These are phyloP conservation scores for Cystobasidium ongulense DNA, from an alignment of 768 basidiomycete genomes.

Conservation along the genomic window DNA sequence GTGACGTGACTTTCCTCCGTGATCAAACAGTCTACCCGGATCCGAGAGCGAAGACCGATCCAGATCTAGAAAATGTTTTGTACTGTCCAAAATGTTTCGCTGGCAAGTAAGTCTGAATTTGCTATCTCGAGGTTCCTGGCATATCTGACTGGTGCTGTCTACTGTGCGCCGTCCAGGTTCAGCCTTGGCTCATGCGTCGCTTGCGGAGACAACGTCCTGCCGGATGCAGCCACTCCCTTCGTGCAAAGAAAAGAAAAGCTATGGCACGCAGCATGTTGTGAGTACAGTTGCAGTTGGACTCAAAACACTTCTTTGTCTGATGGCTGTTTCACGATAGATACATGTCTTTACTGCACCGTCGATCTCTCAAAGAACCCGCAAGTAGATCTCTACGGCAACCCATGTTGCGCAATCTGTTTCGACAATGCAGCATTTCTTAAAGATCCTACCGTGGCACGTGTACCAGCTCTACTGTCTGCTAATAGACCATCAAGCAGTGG, in stretches of 20 bases:
- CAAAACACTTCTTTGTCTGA: no score
- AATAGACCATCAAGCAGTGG: background rate
- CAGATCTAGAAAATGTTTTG: background rate
- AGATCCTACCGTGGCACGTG: slow-evolving; percentile 6
- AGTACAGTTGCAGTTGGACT: background rate
- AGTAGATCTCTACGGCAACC: slow-evolving; percentile 29
- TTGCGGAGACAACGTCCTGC: background rate
- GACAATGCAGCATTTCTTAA: slow-evolving; percentile 30
- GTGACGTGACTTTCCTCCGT: background rate
- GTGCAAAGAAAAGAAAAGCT: slow-evolving; percentile 15
- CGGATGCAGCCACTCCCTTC: slow-evolving; percentile 25
- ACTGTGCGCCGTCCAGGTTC: slow-evolving; percentile 3
- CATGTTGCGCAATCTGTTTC: slow-evolving; percentile 23
- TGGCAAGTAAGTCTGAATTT: slow-evolving; percentile 33
- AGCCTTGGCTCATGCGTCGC: slow-evolving; percentile 15
- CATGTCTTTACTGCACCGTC: slow-evolving; percentile 11
- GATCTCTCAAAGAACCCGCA: slow-evolving; percentile 26
- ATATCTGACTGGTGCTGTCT: background rate
- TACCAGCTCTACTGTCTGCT: slow-evolving; percentile 24
- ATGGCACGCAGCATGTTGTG: slow-evolving; percentile 24
- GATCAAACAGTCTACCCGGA: slow-evolving; percentile 30
- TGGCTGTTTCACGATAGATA: no score
- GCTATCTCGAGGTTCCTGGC: background rate
- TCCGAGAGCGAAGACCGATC: slow-evolving; percentile 15
- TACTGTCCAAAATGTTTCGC: slow-evolving; percentile 35